Percentiles rank a stretch among this genome's conserved stretches.
Evolutionary conservation across 768 basidiomycete genomes (phyloP).

Genomic region (Suillus occidentalis): DNA sequence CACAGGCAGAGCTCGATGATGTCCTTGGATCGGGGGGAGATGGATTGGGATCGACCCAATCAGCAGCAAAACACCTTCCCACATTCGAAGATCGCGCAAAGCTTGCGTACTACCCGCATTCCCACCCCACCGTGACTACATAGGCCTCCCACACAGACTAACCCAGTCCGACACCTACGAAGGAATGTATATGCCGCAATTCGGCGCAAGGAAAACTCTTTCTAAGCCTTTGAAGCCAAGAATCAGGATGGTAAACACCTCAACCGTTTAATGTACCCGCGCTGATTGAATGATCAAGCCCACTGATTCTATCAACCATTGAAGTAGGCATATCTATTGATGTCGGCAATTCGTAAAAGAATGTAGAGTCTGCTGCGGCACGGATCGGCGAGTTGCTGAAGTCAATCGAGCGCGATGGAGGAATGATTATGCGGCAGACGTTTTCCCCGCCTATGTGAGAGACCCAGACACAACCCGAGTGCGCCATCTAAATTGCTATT

Average conservation of each 20-base stretch:
- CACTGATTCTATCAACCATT: background rate
- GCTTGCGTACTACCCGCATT: slow-evolving; percentile 49
- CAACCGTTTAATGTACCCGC: background rate
- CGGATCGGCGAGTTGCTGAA: background rate
- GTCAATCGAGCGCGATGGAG: background rate
- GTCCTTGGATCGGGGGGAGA: slow-evolving; percentile 42
- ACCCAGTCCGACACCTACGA: slow-evolving; percentile 67
- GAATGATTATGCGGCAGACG: background rate
- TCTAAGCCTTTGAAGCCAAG: background rate
- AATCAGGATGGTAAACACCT: background rate
- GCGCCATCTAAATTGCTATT: background rate
- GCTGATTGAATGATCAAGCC: background rate
- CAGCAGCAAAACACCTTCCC: slow-evolving; percentile 49
- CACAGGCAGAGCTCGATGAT: slow-evolving; percentile 68
- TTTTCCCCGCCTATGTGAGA: background rate
- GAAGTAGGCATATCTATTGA: background rate
- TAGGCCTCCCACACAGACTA: slow-evolving; percentile 64
- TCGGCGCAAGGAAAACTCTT: background rate
- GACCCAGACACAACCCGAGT: background rate
- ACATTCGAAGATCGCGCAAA: slow-evolving; percentile 52
- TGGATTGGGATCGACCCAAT: background rate
- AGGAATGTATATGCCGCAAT: slow-evolving; percentile 39
- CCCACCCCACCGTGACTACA: background rate
- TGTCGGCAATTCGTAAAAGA: background rate
- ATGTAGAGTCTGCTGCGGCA: background rate